phyloP scores from a whole-genome alignment of 1,139 yeast species.

The Wickerhamiella infanticola region DNA sequence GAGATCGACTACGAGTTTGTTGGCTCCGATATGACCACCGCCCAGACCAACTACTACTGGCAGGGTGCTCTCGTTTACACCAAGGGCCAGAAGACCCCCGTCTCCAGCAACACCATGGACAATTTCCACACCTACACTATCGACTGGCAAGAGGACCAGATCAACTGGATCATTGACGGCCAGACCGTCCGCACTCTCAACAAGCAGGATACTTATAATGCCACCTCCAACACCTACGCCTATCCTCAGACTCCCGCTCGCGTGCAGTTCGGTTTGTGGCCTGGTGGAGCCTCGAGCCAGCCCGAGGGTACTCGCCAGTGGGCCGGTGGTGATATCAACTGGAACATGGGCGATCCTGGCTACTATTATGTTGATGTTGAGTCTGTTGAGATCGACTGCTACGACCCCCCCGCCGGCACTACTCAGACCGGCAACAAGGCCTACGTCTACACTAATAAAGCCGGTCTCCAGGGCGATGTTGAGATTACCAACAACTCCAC shows the following conservation, averaged over 20 bases:
- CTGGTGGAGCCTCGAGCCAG: constrained; percentile 59
- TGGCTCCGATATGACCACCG: constrained; percentile 50
- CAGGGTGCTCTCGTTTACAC: constrained; percentile 58
- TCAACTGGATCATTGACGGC: constrained; percentile 68
- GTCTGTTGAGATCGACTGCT: constrained; percentile 46
- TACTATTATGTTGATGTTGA: constrained; percentile 58
- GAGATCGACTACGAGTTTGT: constrained; percentile 82
- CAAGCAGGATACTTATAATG: constrained; percentile 52
- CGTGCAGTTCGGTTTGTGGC: constrained; percentile 81
- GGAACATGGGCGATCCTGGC: constrained; percentile 55
- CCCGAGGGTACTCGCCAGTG: constrained; percentile 71
- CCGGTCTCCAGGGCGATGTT: constrained; percentile 34
- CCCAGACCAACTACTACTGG: constrained; percentile 66
- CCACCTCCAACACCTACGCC: constrained; percentile 39
- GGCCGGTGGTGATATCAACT: constrained; percentile 86
- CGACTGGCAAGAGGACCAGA: constrained; percentile 67
- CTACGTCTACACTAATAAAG: constrained; percentile 37
- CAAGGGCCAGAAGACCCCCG: constrained; percentile 35
- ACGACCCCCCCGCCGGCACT: constrained; percentile 47
- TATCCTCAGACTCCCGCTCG: constrained; percentile 91
- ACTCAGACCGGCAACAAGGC: constrained; percentile 35
- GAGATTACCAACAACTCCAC: constrained; percentile 46
- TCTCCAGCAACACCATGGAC: constrained; percentile 37
- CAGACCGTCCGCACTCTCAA: constrained; percentile 48
- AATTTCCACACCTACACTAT: constrained; percentile 63